Evolutionary conservation across 768 basidiomycete genomes (phyloP).

Genomic region (Asterophora parasitica): DNA sequence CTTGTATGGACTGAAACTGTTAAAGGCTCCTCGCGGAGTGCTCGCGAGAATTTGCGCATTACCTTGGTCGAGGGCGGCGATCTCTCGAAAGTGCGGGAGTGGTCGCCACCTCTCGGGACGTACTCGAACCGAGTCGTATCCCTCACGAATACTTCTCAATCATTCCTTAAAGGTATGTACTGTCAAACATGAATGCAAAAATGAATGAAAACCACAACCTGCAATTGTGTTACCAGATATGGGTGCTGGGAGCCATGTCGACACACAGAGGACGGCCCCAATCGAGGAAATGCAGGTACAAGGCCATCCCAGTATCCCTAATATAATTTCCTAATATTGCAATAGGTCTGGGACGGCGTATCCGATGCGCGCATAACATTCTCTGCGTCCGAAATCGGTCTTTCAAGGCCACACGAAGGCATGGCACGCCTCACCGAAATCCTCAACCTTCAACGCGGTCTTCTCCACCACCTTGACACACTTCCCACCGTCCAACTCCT

Average conservation of each 20-base stretch:
- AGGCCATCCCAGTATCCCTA: constrained; percentile 1
- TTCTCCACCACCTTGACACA: constrained; percentile 58
- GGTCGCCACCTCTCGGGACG: constrained; percentile 49
- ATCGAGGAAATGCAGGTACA: constrained; percentile 84
- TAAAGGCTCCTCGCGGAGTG: constrained; percentile 48
- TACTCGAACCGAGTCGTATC: constrained; percentile 87
- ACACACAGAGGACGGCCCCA: constrained; percentile 58
- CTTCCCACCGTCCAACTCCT: constrained; percentile 55
- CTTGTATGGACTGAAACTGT: background rate
- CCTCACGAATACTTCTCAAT: constrained; percentile 69
- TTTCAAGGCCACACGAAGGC: constrained; percentile 23
- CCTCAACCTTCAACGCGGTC: constrained; percentile 83
- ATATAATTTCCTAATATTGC: background rate
- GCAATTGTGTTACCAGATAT: constrained; percentile 44
- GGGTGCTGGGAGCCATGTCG: constrained; percentile 81
- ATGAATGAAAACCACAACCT: constrained; percentile 7
- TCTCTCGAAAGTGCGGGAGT: constrained; percentile 59
- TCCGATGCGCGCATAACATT: constrained; percentile 78
- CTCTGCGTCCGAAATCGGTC: constrained; percentile 44
- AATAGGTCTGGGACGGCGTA: constrained; percentile 88
- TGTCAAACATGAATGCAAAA: too few species aligned
- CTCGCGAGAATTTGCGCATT: constrained; percentile 54
- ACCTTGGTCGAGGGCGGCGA: constrained; percentile 82
- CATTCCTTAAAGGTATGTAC: constrained; percentile 57
- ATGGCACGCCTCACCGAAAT: constrained; percentile 93